A percentile compares a stretch with the other conserved stretches of the same genome.
These are phyloP conservation scores for Jatropha podagrica DNA, from an alignment of 441 rosid species.

Conservation along the genomic window DNA sequence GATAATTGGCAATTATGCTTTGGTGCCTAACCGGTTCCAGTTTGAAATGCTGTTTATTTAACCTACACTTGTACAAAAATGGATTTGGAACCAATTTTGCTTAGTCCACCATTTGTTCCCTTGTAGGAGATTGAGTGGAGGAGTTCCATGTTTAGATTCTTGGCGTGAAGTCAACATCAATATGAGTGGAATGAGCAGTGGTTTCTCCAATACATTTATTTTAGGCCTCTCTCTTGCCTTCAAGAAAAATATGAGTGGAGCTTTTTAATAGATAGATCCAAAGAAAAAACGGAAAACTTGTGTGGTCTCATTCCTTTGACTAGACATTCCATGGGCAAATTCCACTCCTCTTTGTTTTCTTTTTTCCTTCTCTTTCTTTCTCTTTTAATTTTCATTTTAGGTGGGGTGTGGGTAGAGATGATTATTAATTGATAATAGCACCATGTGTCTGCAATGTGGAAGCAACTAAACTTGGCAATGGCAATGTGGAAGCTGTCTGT, in stretches of 20 bases:
- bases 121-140: neutral
- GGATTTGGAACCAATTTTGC: neutral
- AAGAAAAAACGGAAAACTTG: neutral
- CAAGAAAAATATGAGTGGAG: neutral
- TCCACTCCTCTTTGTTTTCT: neutral
- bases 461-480: constrained; percentile 8
- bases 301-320: constrained; percentile 7
- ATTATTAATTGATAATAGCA: neutral
- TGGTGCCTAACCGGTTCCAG: too few relatives aligned
- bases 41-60: neutral
- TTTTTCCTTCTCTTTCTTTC: neutral
- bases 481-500: neutral
- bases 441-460: constrained; percentile 5
- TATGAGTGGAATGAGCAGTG: neutral
- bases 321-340: neutral
- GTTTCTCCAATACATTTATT: neutral
- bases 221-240: neutral
- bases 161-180: neutral
- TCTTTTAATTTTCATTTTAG: neutral
- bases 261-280: neutral
- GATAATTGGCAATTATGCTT: neutral
- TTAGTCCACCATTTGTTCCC: neutral
- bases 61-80: neutral
- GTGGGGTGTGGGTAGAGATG: neutral
- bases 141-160: neutral